Evolutionary conservation across 129 eudicot species (phyloP).

Genomic region (Heracleum sosnowskyi): DNA sequence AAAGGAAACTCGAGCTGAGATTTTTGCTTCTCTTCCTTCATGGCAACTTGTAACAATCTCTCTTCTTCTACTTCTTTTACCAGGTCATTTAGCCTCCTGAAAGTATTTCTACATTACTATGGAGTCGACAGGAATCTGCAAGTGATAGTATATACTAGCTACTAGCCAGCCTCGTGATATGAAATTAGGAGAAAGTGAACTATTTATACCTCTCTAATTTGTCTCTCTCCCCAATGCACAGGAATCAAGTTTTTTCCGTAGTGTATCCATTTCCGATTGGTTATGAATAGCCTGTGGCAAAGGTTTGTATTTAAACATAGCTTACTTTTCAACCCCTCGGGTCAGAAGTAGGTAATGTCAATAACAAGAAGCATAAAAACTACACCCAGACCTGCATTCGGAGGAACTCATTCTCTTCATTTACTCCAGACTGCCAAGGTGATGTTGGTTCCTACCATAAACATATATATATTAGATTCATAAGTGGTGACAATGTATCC

Average conservation of each 20-base stretch:
- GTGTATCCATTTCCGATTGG: conserved; percentile 47
- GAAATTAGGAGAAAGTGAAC: neutral
- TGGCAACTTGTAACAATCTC: conserved; percentile 25
- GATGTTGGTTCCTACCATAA: conserved; percentile 55
- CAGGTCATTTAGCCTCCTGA: conserved; percentile 40
- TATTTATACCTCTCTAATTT: conserved; percentile 36
- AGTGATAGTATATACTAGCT: neutral
- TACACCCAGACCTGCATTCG: conserved; percentile 42
- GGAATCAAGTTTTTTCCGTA: conserved; percentile 34
- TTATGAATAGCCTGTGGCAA: conserved; percentile 48
- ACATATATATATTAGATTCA: neutral
- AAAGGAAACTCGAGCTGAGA: conserved; percentile 30
- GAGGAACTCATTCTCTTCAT: conserved; percentile 62
- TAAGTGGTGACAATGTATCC: neutral
- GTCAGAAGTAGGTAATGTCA: neutral
- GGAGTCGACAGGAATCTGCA: neutral
- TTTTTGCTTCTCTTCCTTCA: conserved; percentile 21
- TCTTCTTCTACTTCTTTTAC: conserved; percentile 36
- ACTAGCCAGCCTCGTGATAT: neutral
- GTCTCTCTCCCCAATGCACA: conserved; percentile 37
- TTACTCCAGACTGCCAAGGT: conserved; percentile 41
- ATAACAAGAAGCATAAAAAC: neutral
- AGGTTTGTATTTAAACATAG: neutral
- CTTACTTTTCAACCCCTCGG: neutral
- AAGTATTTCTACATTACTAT: neutral